A percentile compares a stretch with the other conserved stretches of the same genome.
phyloP scores from a whole-genome alignment of 352 stramenopile species.

The Peronospora tabacina region DNA sequence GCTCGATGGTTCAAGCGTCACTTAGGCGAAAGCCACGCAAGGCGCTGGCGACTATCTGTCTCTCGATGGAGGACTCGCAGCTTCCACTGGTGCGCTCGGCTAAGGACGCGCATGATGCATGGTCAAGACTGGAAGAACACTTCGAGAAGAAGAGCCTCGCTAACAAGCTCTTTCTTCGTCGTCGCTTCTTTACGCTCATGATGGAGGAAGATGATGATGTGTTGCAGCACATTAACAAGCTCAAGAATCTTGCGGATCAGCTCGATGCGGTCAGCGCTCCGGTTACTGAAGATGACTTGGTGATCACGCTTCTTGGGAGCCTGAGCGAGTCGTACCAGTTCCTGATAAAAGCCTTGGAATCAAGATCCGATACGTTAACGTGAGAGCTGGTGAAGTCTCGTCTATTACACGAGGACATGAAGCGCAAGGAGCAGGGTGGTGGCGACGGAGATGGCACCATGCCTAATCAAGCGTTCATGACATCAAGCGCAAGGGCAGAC shows the following conservation, averaged over 20 bases:
- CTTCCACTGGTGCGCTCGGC: no score
- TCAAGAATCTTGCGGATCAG: constrained; percentile 14
- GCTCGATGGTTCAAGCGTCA: no score
- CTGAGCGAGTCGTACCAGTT: no score
- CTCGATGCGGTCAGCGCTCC: constrained; percentile 9
- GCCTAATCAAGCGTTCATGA: not conserved
- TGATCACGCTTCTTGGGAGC: no score
- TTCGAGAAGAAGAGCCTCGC: constrained; percentile 17
- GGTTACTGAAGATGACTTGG: constrained; percentile 12
- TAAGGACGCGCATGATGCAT: constrained; percentile 15
- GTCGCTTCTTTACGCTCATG: constrained; percentile 19
- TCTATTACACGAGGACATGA: constrained; percentile 4
- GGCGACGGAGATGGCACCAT: not conserved
- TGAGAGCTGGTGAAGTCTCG: constrained; percentile 7
- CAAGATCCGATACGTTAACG: constrained; percentile 6
- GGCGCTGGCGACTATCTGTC: no score
- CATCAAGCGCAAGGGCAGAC: not conserved
- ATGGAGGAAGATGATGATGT: constrained; percentile 19
- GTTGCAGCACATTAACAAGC: constrained; percentile 15
- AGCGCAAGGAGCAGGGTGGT: not conserved
- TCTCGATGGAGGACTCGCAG: no score
- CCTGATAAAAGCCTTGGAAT: constrained; percentile 20
- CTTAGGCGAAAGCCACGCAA: no score
- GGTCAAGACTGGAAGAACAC: no score
- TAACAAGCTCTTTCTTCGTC: constrained; percentile 1